Percentiles rank a stretch among this genome's conserved stretches.
phyloP scores from a whole-genome alignment of 306 rosid species.

The Notholithocarpus densiflorus region DNA sequence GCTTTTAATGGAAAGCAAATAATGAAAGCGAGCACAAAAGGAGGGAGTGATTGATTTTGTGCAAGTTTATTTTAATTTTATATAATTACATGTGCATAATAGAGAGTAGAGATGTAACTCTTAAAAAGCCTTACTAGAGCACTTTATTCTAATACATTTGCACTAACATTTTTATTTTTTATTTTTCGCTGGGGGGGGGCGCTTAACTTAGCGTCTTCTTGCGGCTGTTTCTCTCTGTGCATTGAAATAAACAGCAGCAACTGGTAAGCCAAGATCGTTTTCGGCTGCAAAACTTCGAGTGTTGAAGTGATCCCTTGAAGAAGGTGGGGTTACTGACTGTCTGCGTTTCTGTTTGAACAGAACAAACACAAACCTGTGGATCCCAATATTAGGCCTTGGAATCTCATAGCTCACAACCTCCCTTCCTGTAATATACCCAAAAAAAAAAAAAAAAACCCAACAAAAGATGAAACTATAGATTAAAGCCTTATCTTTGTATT shows the following conservation, averaged over 20 bases:
- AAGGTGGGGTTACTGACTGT: slow-evolving; percentile 47
- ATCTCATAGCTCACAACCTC: slow-evolving; percentile 69
- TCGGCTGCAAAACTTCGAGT: slow-evolving; percentile 55
- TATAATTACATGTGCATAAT: background rate
- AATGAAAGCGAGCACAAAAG: background rate
- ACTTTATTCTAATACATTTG: slow-evolving; percentile 21
- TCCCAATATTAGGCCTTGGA: slow-evolving; percentile 83
- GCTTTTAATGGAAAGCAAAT: background rate
- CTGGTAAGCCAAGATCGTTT: slow-evolving; percentile 72
- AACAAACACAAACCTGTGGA: slow-evolving; percentile 87
- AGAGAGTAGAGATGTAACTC: background rate
- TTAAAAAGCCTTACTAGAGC: background rate
- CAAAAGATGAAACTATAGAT: background rate
- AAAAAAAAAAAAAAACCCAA: no score
- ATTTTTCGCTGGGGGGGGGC: background rate
- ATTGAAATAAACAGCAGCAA: slow-evolving; percentile 86
- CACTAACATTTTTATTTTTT: background rate
- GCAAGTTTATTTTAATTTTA: background rate
- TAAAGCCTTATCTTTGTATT: background rate
- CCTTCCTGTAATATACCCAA: slow-evolving; percentile 37
- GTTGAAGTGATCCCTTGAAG: slow-evolving; percentile 67
- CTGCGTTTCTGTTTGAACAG: slow-evolving; percentile 66
- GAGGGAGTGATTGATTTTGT: background rate
- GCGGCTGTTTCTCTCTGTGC: slow-evolving; percentile 74
- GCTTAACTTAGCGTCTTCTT: slow-evolving; percentile 47